These are phyloP conservation scores for Pythium chondricola DNA, from an alignment of 352 stramenopile species.

Conservation along the genomic window DNA sequence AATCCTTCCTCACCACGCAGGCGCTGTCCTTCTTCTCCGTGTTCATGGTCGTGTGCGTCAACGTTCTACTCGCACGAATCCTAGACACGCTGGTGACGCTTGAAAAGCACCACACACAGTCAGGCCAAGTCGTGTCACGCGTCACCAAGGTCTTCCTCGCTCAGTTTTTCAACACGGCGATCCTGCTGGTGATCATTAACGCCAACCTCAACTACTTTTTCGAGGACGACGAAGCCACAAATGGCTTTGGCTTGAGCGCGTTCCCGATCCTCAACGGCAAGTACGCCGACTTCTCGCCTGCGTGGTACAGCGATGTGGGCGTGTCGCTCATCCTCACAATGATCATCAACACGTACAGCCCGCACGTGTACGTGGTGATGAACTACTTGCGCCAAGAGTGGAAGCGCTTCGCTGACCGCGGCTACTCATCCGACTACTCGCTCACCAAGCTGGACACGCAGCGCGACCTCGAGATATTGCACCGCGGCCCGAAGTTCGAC, in stretches of 20 bases:
- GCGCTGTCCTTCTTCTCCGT: constrained; percentile 55
- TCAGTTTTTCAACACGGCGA: constrained; percentile 78
- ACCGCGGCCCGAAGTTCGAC: constrained; percentile 75
- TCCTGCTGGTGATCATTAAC: constrained; percentile 76
- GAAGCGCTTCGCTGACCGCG: constrained; percentile 49
- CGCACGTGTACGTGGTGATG: constrained; percentile 52
- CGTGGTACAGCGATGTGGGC: constrained; percentile 76
- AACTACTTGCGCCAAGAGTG: constrained; percentile 47
- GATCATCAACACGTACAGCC: constrained; percentile 75
- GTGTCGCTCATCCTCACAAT: constrained; percentile 80
- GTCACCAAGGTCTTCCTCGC: constrained; percentile 75
- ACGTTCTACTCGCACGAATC: constrained; percentile 56
- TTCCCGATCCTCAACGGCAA: constrained; percentile 60
- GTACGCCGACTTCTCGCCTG: constrained; percentile 69
- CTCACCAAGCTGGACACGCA: constrained; percentile 72
- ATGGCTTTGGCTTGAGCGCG: constrained; percentile 23
- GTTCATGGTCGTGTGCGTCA: constrained; percentile 65
- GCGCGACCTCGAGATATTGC: constrained; percentile 69
- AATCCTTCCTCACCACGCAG: constrained; percentile 61
- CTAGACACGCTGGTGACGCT: constrained; percentile 62
- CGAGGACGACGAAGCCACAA: constrained; percentile 10
- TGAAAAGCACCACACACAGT: constrained; percentile 78
- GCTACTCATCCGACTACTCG: constrained; percentile 60
- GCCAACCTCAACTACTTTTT: constrained; percentile 72
- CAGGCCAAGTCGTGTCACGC: constrained; percentile 57